Evolutionary conservation across 495 filamentous ascomycete species (phyloP).

Genomic region (Bathelium albidoporum): DNA sequence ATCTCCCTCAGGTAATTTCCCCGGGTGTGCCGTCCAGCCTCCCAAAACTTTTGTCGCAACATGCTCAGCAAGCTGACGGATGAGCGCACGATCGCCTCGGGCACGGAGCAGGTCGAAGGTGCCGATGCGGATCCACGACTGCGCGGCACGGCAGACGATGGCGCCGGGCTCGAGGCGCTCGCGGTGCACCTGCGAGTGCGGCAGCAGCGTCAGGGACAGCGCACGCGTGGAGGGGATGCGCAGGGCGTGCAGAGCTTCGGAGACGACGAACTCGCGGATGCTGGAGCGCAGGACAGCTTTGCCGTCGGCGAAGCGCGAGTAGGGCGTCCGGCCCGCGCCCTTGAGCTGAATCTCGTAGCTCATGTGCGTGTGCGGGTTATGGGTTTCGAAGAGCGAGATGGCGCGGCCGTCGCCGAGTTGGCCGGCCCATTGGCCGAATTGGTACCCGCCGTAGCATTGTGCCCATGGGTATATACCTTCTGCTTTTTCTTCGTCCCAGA

Average conservation of each 20-base stretch:
- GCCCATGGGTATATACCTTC: conserved; percentile 84
- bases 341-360: conserved; percentile 91
- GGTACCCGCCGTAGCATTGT: conserved; percentile 89
- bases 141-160: conserved; percentile 83
- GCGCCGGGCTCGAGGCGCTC: conserved; percentile 89
- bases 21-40: conserved; percentile 72
- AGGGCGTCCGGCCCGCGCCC: conserved; percentile 85
- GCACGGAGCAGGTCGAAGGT: conserved; percentile 84
- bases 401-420: conserved; percentile 93
- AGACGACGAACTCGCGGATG: conserved; percentile 88
- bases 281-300: conserved; percentile 85
- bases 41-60: conserved; percentile 74
- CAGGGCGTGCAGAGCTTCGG: conserved; percentile 69
- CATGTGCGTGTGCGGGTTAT: conserved; percentile 57
- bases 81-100: conserved; percentile 64
- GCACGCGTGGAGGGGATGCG: conserved; percentile 80
- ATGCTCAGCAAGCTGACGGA: conserved; percentile 67
- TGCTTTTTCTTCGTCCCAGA: conserved; percentile 37
- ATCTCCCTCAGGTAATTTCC: conserved; percentile 37
- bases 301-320: conserved; percentile 94
- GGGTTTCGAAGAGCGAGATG: conserved; percentile 85
- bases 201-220: conserved; percentile 66
- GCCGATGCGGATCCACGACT: conserved; percentile 82
- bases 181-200: conserved; percentile 58
- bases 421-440: conserved; percentile 73